These are phyloP conservation scores for Lachnellula subtilissima DNA, from an alignment of 2,329 filamentous ascomycete species.

Conservation along the genomic window DNA sequence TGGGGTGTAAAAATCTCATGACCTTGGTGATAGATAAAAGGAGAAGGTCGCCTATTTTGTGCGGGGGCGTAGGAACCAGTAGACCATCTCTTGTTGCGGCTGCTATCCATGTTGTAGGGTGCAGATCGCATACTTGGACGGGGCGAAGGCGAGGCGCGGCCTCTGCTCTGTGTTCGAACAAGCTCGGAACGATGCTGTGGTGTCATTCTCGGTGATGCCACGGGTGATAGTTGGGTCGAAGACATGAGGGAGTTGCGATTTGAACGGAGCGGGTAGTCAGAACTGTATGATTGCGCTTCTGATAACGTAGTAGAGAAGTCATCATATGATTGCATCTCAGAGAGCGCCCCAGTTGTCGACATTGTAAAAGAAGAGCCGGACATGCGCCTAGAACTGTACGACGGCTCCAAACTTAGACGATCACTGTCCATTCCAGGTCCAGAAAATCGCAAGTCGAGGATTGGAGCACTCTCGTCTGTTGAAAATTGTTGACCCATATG, in stretches of 20 bases:
- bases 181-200: slow-evolving; percentile 56
- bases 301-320: slow-evolving; percentile 63
- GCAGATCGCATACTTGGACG: slow-evolving; percentile 62
- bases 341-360: slow-evolving; percentile 60
- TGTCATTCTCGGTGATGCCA: slow-evolving; percentile 65
- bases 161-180: slow-evolving; percentile 61
- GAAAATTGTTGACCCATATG: slow-evolving; percentile 58
- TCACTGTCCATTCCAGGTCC: slow-evolving; percentile 47
- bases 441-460: slow-evolving; percentile 55
- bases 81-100: slow-evolving; percentile 70
- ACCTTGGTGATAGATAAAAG: slow-evolving; percentile 58
- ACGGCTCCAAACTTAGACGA: slow-evolving; percentile 45
- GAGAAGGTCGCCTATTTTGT: slow-evolving; percentile 50
- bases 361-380: slow-evolving; percentile 71
- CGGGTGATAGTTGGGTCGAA: slow-evolving; percentile 66
- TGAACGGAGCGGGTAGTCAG: slow-evolving; percentile 62
- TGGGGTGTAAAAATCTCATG: slow-evolving; percentile 55
- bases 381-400: slow-evolving; percentile 56
- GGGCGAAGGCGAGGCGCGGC: slow-evolving; percentile 67
- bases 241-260: slow-evolving; percentile 68
- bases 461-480: slow-evolving; percentile 57
- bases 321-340: slow-evolving; percentile 67
- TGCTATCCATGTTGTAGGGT: slow-evolving; percentile 65
- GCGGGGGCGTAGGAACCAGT: slow-evolving; percentile 65
- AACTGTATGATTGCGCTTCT: slow-evolving; percentile 61